A percentile compares a stretch with the other conserved stretches of the same genome.
Evolutionary conservation across 2,329 filamentous ascomycete species (phyloP).

Genomic region (Furcasterigmium furcatum): DNA sequence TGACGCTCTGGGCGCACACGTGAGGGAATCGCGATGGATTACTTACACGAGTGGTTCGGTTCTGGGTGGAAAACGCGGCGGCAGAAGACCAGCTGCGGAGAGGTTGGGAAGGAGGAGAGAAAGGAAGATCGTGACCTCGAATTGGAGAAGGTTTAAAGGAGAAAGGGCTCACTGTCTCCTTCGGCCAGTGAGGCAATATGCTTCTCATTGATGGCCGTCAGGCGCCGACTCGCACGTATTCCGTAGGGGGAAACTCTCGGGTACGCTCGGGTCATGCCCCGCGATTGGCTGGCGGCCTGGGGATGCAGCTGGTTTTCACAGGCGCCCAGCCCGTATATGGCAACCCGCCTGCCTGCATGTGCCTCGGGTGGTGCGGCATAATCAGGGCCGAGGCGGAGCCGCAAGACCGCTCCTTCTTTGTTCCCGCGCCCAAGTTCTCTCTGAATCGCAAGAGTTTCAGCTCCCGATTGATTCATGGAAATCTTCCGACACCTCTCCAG

Average conservation of each 20-base stretch:
- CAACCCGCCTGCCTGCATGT: not conserved
- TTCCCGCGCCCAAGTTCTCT: not conserved
- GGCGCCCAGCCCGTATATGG: not conserved
- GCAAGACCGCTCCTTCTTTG: not conserved
- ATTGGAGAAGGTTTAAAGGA: not conserved
- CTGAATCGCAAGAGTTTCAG: not conserved
- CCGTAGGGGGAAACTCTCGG: not conserved
- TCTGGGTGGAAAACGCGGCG: not conserved
- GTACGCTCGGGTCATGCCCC: not conserved
- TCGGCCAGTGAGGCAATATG: not conserved
- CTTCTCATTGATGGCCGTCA: not conserved
- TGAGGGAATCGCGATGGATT: not conserved
- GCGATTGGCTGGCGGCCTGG: not conserved
- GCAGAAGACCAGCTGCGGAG: not conserved
- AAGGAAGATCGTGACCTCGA: not conserved
- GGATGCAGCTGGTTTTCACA: not conserved
- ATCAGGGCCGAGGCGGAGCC: not conserved
- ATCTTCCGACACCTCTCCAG: too few species aligned
- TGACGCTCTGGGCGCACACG: not conserved
- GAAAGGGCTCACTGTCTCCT: not conserved
- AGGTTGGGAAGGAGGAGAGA: not conserved
- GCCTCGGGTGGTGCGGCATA: not conserved
- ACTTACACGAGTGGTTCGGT: not conserved
- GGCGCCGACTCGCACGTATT: not conserved
- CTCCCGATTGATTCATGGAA: too few species aligned